These are phyloP conservation scores for Neurospora africana DNA, from an alignment of 495 filamentous ascomycete genomes.

Conservation along the genomic window DNA sequence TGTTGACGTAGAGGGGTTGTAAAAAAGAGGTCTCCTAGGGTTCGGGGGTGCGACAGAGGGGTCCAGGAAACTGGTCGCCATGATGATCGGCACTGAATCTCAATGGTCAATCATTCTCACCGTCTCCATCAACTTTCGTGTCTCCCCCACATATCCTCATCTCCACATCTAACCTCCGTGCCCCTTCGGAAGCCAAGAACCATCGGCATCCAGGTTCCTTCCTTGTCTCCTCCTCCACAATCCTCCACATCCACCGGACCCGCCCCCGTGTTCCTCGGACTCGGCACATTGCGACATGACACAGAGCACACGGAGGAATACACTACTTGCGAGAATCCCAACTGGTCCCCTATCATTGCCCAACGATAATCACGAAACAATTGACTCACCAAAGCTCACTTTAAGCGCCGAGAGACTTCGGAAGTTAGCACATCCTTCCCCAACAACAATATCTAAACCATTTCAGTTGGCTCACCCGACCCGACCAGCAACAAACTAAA, in stretches of 20 bases:
- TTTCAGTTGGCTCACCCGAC: neutral
- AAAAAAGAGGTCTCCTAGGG: neutral
- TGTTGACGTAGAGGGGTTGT: neutral
- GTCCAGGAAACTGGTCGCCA: neutral
- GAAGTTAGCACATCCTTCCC: neutral
- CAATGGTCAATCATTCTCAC: neutral
- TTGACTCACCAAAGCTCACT: neutral
- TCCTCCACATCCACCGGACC: slow-evolving; percentile 3
- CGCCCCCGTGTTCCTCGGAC: neutral
- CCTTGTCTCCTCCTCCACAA: neutral
- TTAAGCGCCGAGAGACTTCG: neutral
- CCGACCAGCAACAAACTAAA: neutral
- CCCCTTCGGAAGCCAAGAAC: slow-evolving; percentile 14
- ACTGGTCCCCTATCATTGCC: neutral
- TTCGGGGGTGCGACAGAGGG: neutral
- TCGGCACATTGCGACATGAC: neutral
- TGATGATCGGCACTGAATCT: neutral
- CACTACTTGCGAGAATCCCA: neutral
- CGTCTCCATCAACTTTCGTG: neutral
- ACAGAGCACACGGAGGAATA: neutral
- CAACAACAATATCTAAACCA: neutral
- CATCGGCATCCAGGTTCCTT: neutral
- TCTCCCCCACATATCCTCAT: slow-evolving; percentile 28
- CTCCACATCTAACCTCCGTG: slow-evolving; percentile 12
- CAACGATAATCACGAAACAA: neutral